Evolutionary conservation across 2,329 filamentous ascomycete genomes (phyloP).

Genomic region (Fusarium napiforme): DNA sequence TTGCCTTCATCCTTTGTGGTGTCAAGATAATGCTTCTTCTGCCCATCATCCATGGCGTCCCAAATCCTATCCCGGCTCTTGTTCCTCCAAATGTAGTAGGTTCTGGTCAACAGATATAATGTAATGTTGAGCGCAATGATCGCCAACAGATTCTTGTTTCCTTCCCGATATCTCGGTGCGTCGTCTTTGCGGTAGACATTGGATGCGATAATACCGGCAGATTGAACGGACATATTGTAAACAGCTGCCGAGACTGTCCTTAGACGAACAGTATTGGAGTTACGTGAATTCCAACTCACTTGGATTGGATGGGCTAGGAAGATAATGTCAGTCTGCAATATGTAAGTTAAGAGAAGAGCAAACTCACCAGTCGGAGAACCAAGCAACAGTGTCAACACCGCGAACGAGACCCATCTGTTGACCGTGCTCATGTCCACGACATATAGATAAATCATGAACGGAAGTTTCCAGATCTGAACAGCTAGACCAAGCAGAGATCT

Average conservation of each 20-base stretch:
- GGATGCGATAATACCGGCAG: not conserved
- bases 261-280: not conserved
- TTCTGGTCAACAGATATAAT: not conserved
- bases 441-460: not conserved
- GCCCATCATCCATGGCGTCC: not conserved
- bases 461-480: not conserved
- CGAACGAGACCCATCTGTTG: not conserved
- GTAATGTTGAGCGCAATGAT: not conserved
- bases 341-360: rapidly evolving
- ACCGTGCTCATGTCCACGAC: not conserved
- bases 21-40: not conserved
- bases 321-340: rapidly evolving
- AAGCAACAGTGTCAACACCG: not conserved
- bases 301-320: not conserved
- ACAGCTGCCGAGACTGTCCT: not conserved
- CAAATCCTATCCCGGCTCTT: not conserved
- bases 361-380: not conserved
- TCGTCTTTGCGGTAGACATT: not conserved
- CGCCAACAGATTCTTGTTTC: not conserved
- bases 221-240: not conserved
- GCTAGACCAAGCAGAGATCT: not conserved
- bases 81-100: not conserved
- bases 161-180: not conserved
- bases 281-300: not conserved
- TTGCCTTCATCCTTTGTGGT: not conserved